Evolutionary conservation across 352 stramenopile genomes (phyloP).

Genomic region (Globisporangium ultimum): DNA sequence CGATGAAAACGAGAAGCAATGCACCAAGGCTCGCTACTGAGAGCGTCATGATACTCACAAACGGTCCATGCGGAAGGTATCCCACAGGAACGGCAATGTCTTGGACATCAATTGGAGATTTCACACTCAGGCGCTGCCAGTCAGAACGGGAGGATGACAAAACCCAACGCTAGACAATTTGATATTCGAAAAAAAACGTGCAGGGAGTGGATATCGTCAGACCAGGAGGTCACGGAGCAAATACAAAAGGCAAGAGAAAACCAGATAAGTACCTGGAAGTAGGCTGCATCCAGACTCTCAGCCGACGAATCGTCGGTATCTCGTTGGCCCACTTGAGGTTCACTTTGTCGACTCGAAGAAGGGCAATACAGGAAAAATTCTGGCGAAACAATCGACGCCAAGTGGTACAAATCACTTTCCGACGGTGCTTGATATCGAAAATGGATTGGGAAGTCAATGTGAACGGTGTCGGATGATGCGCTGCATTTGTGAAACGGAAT

Average conservation of each 20-base stretch:
- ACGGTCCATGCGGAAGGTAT: slow-evolving; percentile 29
- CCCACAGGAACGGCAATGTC: slow-evolving; percentile 36
- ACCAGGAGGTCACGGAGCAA: no score
- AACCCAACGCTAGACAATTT: neutral
- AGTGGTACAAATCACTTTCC: slow-evolving; percentile 28
- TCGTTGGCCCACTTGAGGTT: neutral
- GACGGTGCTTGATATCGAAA: slow-evolving; percentile 62
- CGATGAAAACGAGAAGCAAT: slow-evolving; percentile 35
- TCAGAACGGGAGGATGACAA: neutral
- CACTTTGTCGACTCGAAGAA: no score
- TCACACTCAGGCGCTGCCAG: slow-evolving; percentile 29
- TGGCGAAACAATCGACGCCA: slow-evolving; percentile 35
- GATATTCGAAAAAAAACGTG: no score
- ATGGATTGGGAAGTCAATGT: slow-evolving; percentile 51
- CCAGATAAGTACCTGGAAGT: no score
- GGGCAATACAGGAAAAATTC: slow-evolving; percentile 41
- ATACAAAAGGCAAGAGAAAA: no score
- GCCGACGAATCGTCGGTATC: neutral
- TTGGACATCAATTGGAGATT: slow-evolving; percentile 16
- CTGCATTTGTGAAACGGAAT: neutral
- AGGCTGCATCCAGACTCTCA: no score
- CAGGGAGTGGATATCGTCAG: neutral
- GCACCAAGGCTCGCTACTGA: slow-evolving; percentile 34
- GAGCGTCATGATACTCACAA: slow-evolving; percentile 50
- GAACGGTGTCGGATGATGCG: neutral